Base-by-base conservation (phyloP, 805 yeast species). In the Saccharomycopsis vini region DNA sequence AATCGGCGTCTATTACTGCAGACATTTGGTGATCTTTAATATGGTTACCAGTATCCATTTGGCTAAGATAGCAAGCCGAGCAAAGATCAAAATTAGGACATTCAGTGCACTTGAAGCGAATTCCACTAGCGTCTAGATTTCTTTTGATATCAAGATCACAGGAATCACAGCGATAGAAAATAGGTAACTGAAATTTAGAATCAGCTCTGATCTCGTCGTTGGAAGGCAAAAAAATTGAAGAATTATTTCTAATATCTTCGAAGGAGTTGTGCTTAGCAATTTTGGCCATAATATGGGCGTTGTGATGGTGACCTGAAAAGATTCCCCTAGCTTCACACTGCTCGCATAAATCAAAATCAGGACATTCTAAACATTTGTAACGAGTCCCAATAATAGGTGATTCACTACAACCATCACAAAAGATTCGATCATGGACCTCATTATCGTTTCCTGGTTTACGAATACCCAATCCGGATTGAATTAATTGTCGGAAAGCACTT, bases 301-400 rank as follows among this genome's bases (percentile, higher is more conserved):
- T 37, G 7, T 37, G 44, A 10, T 44, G 52, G 22, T 45, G 51
- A 12, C 40, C 16, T 18, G 16, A 12, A 6, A 10, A 32, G 5
- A 29, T 41, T 3, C 54, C 54, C 16, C 38, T 41, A 3, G 38
- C 44, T 44, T 56, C 58, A 46, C 71, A 66, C 1, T 39, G 23
- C 18, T 60, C 58, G 56, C 80, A 74, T 44, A 71, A 57, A 55
- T 74, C 78, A 56, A 61, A 72, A 51, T 75, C 70, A 4, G 59
- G 54, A 53, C 81, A 75, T 16, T 60, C 59, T 39, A 66, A 52
- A 53, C 81, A 75, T 47, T 63, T 65, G 58, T 58, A 72, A 33
- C 79, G 66, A 3, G 56, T 52, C 3, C 79, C 79, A 19, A 22
- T 46, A 42, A 64, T 58, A 30, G 37, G 38, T 23, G 31, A 18